Evolutionary conservation across 257 asterid genomes (phyloP), one percentile per base, ranked within the genome.

Genomic region (Coffea eugenioides): DNA sequence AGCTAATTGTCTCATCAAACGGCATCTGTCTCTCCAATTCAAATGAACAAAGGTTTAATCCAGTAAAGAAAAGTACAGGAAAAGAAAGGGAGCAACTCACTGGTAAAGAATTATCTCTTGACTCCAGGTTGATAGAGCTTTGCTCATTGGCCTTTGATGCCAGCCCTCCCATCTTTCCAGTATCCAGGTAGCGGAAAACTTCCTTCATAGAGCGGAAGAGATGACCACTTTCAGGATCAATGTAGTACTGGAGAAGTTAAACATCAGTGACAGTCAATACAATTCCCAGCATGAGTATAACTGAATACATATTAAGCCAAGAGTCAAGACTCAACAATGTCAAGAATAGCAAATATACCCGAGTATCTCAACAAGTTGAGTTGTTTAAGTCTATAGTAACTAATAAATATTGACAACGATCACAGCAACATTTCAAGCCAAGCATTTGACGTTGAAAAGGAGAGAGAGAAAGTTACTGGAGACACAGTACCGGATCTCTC

Each of bases 151-250:
- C 81, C 79, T 80, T 84, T 66, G 87, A 41, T 80, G 79, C 73
- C 43, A 18, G 64, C 67, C 72, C 76, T 80, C 84, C 78, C 20
- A 70, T 70, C 84, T 88, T 88, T 82, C 82, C 85, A 52, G 86
- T 83, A 79, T 85, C 83, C 48, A 91, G 91, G 90, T 90, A 85
- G 70, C 85, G 87, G 71, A 23, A 81, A 82, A 87, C 93, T 87
- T 88, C 90, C 87, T 64, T 87, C 93, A 91, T 78, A 68, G 97
- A 90, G 86, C 92, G 89, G 79, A 92, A 91, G 74, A 79, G 78
- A 57, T 75, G 90, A 68, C 96, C 94, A 49, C 86, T 87, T 67
- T 72, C 89, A 51, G 96, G 93, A 77, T 91, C 96, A 48, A 81
- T 86, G 80, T 90, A 90, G 81, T 79, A 84, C 96, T 92, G 90